phyloP scores from a whole-genome alignment of 148 eudicot species.

The Rhododendron simsii region DNA sequence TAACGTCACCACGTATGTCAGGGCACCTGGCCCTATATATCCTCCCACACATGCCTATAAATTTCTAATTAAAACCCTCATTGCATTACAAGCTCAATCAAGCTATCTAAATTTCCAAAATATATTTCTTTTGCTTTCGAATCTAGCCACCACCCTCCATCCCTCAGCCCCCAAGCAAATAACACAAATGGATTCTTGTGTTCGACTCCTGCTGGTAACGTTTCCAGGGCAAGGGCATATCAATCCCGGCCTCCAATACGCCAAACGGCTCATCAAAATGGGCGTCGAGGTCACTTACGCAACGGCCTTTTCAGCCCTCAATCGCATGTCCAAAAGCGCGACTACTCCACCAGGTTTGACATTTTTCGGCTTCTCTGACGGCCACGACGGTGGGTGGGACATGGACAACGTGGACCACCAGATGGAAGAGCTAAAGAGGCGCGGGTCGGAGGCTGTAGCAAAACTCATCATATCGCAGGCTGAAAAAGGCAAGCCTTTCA shows the following conservation, averaged over 20 bases:
- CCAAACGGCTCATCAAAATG: slow-evolving; percentile 33
- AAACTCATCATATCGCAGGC: slow-evolving; percentile 9
- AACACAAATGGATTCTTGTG: neutral
- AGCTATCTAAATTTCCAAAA: neutral
- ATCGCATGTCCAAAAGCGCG: slow-evolving; percentile 2
- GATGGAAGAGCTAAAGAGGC: slow-evolving; percentile 16
- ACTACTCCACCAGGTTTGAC: slow-evolving; percentile 13
- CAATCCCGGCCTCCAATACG: slow-evolving; percentile 49
- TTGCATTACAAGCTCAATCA: neutral
- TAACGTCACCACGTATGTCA: neutral
- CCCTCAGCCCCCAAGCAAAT: neutral
- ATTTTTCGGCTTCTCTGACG: slow-evolving; percentile 32
- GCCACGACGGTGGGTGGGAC: slow-evolving; percentile 24
- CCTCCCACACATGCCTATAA: neutral
- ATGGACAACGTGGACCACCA: neutral
- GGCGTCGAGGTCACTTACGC: slow-evolving; percentile 32
- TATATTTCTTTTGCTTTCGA: neutral
- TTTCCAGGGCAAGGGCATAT: slow-evolving; percentile 43
- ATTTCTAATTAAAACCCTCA: neutral
- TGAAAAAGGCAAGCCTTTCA: slow-evolving; percentile 20
- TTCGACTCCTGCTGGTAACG: slow-evolving; percentile 26
- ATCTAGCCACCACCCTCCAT: neutral
- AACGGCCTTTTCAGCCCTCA: slow-evolving; percentile 26
- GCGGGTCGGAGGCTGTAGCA: slow-evolving; percentile 12
- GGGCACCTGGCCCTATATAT: neutral